Evolutionary conservation across 2,329 filamentous ascomycete species (phyloP).

Genomic region (Pyricularia sp.): DNA sequence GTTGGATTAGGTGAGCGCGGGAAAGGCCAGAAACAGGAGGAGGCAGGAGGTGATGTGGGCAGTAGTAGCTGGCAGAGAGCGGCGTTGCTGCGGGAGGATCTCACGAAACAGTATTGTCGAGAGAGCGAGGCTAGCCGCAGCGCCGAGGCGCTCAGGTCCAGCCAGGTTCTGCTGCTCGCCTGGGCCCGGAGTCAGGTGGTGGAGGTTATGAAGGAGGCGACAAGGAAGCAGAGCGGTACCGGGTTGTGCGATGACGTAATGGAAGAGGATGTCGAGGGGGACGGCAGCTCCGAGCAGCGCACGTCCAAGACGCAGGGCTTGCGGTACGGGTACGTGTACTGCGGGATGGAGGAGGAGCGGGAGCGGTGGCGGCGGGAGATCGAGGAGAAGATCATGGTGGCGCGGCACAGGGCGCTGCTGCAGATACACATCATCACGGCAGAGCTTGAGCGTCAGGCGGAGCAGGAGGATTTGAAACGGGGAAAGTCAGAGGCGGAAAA

Average conservation of each 20-base stretch:
- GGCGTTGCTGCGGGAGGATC: not conserved
- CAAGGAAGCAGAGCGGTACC: not conserved
- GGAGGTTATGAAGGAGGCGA: not conserved
- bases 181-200: not conserved
- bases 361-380: not conserved
- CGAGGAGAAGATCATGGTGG: not conserved
- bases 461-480: not conserved
- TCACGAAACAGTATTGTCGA: not conserved
- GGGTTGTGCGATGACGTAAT: not conserved
- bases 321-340: too few species aligned
- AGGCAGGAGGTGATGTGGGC: not conserved
- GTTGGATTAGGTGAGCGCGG: not conserved
- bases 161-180: not conserved
- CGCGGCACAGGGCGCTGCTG: not conserved
- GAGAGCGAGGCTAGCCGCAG: not conserved
- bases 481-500: not conserved
- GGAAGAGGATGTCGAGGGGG: too few species aligned
- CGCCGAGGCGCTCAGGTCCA: not conserved
- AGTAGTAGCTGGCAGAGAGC: not conserved
- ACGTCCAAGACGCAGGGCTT: too few species aligned
- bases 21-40: not conserved
- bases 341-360: too few species aligned
- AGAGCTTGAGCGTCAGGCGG: not conserved
- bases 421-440: not conserved
- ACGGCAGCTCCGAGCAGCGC: too few species aligned